Evolutionary conservation across 805 yeast species (phyloP).

Genomic region (Martiniozyma abietophila): DNA sequence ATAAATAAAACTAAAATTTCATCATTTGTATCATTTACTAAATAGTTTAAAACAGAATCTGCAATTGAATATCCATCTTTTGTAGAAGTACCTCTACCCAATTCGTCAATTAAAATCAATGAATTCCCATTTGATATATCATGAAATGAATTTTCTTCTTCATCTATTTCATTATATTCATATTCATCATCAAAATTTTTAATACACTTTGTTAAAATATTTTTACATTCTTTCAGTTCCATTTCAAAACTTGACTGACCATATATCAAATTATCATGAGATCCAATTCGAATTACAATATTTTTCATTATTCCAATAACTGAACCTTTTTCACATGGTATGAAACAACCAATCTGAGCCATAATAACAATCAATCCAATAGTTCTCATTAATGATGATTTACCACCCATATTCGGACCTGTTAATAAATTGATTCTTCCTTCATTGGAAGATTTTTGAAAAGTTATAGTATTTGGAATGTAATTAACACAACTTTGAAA

Average conservation of each 20-base stretch:
- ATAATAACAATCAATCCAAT: conserved; percentile 61
- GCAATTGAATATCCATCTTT: conserved; percentile 80
- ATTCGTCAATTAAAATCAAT: conserved; percentile 61
- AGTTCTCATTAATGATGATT: conserved; percentile 67
- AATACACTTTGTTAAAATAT: conserved; percentile 43
- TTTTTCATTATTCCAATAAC: conserved; percentile 53
- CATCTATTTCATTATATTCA: too few relatives aligned
- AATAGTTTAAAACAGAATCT: conserved; percentile 57
- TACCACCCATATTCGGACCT: conserved; percentile 89
- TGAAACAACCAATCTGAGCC: conserved; percentile 70
- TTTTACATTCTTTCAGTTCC: conserved; percentile 59
- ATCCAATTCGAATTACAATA: conserved; percentile 61
- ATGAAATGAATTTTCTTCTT: too few relatives aligned
- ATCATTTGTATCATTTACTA: conserved; percentile 25
- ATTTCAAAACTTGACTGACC: conserved; percentile 82
- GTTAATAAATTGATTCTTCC: conserved; percentile 58
- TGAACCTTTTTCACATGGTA: conserved; percentile 54
- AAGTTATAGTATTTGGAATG: conserved; percentile 57
- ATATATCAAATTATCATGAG: conserved; percentile 62
- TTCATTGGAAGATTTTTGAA: conserved; percentile 25
- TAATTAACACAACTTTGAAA: conserved; percentile 27
- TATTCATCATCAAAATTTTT: too few relatives aligned
- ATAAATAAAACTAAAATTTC: conserved; percentile 63
- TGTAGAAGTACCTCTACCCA: conserved; percentile 65
- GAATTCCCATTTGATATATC: conserved; percentile 34